Evolutionary conservation across 768 basidiomycete species (phyloP).

Genomic region (Russula ochroleuca): DNA sequence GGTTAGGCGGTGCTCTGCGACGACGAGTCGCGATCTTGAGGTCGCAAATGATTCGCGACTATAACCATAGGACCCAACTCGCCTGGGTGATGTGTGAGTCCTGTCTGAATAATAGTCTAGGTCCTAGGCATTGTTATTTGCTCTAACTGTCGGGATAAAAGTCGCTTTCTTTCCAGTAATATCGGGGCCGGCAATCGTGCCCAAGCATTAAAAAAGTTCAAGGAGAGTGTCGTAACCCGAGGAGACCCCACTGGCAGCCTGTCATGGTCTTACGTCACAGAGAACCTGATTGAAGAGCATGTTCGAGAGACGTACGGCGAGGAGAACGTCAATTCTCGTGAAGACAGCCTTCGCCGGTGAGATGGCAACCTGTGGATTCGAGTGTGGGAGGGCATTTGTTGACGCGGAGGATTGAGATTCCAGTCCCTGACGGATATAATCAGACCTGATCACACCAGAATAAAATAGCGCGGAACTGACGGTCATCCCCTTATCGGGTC

Average conservation of each 20-base stretch:
- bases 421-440: background rate
- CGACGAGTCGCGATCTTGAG: background rate
- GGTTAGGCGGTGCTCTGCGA: background rate
- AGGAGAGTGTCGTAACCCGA: no score
- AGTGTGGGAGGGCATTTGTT: background rate
- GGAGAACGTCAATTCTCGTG: no score
- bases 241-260: no score
- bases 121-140: background rate
- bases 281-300: no score
- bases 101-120: background rate
- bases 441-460: background rate
- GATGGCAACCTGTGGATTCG: no score
- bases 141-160: no score
- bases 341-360: no score
- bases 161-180: background rate
- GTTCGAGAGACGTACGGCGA: no score
- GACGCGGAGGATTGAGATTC: background rate
- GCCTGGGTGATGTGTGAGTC: background rate
- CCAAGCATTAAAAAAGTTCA: no score
- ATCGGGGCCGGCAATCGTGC: no score
- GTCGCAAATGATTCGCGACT: background rate
- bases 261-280: no score
- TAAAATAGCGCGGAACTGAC: background rate
- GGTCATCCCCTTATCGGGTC: background rate
- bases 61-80: background rate